Conservation (phyloP, 2,329 filamentous ascomycete genomes). For the Thelonectria blattea region DNA sequence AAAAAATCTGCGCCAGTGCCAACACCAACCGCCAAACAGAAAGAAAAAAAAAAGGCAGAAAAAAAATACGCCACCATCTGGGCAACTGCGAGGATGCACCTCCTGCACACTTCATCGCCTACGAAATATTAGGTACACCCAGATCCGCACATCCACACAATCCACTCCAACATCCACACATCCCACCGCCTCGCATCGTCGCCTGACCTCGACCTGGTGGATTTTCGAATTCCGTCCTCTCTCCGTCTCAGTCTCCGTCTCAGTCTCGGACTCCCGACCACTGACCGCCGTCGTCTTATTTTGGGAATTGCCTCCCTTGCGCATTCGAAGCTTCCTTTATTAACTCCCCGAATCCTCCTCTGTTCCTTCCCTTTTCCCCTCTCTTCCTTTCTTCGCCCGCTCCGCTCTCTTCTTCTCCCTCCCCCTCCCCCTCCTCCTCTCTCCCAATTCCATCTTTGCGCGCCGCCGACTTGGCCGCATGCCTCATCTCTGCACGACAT, state of each 20-base stretch:
- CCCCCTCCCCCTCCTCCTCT: constrained; percentile 25
- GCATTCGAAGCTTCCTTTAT: constrained; percentile 1
- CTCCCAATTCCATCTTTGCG: constrained; percentile 17
- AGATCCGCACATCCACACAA: constrained; percentile 21
- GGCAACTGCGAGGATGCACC: background rate
- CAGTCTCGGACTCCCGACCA: constrained; percentile 18
- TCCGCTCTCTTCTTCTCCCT: constrained; percentile 26
- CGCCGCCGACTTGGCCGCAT: constrained; percentile 39
- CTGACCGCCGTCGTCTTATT: constrained; percentile 33
- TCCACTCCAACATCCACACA: constrained; percentile 25
- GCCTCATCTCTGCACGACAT: constrained; percentile 45
- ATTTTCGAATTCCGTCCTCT: constrained; percentile 21
- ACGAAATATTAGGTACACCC: constrained; percentile 16
- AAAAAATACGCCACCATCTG: constrained; percentile 14
- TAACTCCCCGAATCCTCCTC: constrained; percentile 8
- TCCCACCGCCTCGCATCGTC: constrained; percentile 32
- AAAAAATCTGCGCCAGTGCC: constrained; percentile 1
- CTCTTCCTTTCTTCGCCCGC: constrained; percentile 2
- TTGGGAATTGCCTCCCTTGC: constrained; percentile 37
- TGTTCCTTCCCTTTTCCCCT: constrained; percentile 7
- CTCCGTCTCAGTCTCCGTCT: background rate
- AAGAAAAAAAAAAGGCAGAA: no score
- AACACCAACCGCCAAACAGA: constrained; percentile 10
- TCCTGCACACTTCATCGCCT: constrained; percentile 12
- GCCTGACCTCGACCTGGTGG: constrained; percentile 28